Conservation (phyloP, 331 rosid species). For the Pyrus hybrid region DNA sequence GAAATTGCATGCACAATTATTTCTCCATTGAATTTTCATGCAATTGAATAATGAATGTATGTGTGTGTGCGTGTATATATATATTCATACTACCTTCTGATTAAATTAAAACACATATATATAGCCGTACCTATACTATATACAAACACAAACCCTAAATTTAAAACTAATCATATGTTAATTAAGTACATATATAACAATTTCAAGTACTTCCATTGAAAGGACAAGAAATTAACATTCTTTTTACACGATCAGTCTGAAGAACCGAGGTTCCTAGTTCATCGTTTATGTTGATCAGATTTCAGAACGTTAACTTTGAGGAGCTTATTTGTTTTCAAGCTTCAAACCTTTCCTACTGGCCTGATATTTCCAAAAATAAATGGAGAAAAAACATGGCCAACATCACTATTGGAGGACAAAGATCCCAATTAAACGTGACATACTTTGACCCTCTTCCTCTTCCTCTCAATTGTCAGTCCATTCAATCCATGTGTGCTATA, state of each 20-base stretch:
- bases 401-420: neutral
- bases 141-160: neutral
- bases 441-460: neutral
- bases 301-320: slow-evolving; percentile 6
- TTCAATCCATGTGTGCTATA: neutral
- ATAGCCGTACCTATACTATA: neutral
- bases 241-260: neutral
- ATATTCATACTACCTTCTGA: neutral
- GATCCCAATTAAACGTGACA: neutral
- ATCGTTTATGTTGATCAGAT: neutral
- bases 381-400: neutral
- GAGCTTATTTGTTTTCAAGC: neutral
- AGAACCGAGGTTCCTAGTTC: neutral
- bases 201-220: neutral
- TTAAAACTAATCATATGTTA: neutral
- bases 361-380: neutral
- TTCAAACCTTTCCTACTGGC: neutral
- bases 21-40: neutral
- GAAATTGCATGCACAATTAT: neutral
- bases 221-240: neutral
- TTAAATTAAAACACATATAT: no score
- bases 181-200: neutral
- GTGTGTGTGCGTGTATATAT: no score
- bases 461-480: neutral
- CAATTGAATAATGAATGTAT: neutral